These are phyloP conservation scores for Agaricus blazei DNA, from an alignment of 768 basidiomycete species.

Conservation along the genomic window DNA sequence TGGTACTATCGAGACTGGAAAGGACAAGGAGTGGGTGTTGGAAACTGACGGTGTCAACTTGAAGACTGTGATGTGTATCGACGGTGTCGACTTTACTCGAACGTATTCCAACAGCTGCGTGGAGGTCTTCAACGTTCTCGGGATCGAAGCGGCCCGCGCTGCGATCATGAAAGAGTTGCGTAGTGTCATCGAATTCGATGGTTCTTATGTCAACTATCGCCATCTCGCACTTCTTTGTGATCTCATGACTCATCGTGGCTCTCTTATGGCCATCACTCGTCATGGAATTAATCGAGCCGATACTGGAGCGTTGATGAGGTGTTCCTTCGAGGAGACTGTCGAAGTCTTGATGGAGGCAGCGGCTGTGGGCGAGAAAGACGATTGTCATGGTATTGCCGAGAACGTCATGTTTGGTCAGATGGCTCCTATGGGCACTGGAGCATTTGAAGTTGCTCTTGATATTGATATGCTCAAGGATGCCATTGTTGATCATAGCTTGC, in stretches of 20 bases:
- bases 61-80: slow-evolving; percentile 91
- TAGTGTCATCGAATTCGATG: slow-evolving; percentile 97
- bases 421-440: slow-evolving; percentile 99
- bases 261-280: slow-evolving; percentile 96
- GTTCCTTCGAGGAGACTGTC: slow-evolving; percentile 99
- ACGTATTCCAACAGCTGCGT: slow-evolving; percentile 98
- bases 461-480: slow-evolving; percentile 99
- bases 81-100: slow-evolving; percentile 88
- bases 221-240: slow-evolving; percentile 96
- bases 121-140: slow-evolving; percentile 90
- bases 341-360: slow-evolving; percentile 99
- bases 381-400: slow-evolving; percentile 98
- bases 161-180: slow-evolving; percentile 93
- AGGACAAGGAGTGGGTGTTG: slow-evolving; percentile 89
- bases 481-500: slow-evolving; percentile 92
- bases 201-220: slow-evolving; percentile 98
- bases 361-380: slow-evolving; percentile 96
- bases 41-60: slow-evolving; percentile 97
- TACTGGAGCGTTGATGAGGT: slow-evolving; percentile 97
- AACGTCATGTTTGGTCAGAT: slow-evolving; percentile 99
- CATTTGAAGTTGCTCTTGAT: slow-evolving; percentile 93
- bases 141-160: slow-evolving; percentile 94
- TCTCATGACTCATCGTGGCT: slow-evolving; percentile 94
- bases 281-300: slow-evolving; percentile 99
- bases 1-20: slow-evolving; percentile 57